Percentiles rank a stretch among this genome's conserved stretches.
phyloP scores from a whole-genome alignment of 345 rosid genomes.

The Rhizophora mangle region DNA sequence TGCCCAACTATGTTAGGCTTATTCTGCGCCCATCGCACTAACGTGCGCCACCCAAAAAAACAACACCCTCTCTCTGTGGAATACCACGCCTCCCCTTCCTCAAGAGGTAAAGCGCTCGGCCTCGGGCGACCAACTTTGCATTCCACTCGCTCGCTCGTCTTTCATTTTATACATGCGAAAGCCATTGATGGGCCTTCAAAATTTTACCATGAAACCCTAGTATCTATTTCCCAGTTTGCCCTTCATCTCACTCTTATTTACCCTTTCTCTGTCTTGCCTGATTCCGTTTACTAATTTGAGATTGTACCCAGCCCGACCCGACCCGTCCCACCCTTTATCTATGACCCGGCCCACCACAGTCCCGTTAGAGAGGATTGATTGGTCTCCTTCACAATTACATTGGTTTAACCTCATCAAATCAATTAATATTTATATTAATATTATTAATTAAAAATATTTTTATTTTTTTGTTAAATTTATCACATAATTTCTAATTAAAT shows the following conservation, averaged over 20 bases:
- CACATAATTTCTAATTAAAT: no score
- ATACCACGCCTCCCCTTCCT: conserved; percentile 51
- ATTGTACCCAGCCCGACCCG: no score
- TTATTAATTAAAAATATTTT: no score
- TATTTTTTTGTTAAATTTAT: no score
- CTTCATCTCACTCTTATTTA: not conserved
- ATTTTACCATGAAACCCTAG: not conserved
- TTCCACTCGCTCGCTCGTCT: no score
- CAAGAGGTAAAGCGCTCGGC: conserved; percentile 58
- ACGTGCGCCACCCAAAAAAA: conserved; percentile 40
- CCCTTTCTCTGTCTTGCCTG: not conserved
- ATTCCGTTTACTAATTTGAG: no score
- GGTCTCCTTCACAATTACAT: no score
- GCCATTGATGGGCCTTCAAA: not conserved
- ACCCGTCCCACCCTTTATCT: no score
- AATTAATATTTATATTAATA: no score
- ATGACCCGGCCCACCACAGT: no score
- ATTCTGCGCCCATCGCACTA: conserved; percentile 49
- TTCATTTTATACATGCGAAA: not conserved
- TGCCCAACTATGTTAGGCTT: not conserved
- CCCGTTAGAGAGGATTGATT: no score
- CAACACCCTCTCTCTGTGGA: conserved; percentile 41
- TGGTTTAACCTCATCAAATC: no score
- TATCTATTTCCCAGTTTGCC: not conserved
- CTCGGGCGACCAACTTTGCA: conserved; percentile 22